Base-by-base conservation (phyloP, 208 protist species). In the Trypanosoma theileri region DNA sequence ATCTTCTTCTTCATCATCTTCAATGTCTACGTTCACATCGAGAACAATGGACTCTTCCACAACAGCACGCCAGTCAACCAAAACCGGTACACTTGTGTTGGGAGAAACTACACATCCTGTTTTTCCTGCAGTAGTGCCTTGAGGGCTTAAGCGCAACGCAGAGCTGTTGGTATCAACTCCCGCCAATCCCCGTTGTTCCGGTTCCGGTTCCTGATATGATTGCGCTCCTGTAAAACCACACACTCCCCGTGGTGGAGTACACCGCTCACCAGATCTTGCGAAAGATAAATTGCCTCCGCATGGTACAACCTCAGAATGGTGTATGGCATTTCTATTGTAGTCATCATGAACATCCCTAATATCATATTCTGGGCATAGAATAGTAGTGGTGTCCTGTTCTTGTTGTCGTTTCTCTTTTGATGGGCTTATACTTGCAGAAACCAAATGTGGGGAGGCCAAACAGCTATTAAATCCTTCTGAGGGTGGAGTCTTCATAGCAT, bases 11-110 rank as follows among this genome's bases (percentile, higher is more conserved):
- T n/a, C 44, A 19, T 22, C 57, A 31, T 35, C 61, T 21, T 58
- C 61, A 13, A 21, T 21, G 3, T 28, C 61, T 41, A 66, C 51
- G 13, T 48, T 59, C 48, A 66, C n/a, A 28, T 66, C 61, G 4
- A 66, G 4, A 12, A 3, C 56, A 35, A 66, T 50, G 41, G 51
- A 58, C 35, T 66, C 51, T 12, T 66, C 61, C 51, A 66, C 21
- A 24, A 66, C 48, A 58, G 48, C 46, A 16, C 57, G 48, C 51
- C 61, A 66, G 24, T 66, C 51, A 44, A 66, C 61, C n/a, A 66
- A 46, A 17, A 58, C 40, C 2, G 51, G 61, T 45, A 50, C 35
- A 54, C 50, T 66, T 12, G 51, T 66, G 40, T 58, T 52, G 14
- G 41, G 12, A 24, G 45, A 50, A 41, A 53, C 7, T 17, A 2